These are phyloP conservation scores for Penicillium crystallinum DNA, from an alignment of 495 filamentous ascomycete genomes.

Conservation along the genomic window DNA sequence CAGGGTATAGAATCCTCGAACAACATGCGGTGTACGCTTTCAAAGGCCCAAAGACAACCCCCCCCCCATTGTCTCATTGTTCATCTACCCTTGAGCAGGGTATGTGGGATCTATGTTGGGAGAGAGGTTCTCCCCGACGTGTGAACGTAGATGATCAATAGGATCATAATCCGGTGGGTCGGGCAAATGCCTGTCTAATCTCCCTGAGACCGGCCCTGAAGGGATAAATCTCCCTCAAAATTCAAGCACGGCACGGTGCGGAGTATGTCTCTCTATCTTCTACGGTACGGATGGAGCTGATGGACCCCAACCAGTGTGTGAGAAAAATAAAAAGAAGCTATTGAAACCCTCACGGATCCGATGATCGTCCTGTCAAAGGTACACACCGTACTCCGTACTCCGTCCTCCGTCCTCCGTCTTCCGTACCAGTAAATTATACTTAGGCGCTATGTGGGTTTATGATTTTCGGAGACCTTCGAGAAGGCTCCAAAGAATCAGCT, in stretches of 20 bases:
- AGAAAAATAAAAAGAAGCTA: slow-evolving; percentile 3
- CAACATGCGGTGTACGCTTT: not conserved
- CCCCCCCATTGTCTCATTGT: slow-evolving; percentile 4
- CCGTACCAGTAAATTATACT: not conserved
- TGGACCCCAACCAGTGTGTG: not conserved
- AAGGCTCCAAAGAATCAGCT: slow-evolving; percentile 21
- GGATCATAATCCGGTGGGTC: not conserved
- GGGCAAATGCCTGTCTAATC: no score
- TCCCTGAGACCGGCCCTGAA: no score
- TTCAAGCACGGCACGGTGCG: not conserved
- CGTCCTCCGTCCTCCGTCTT: not conserved
- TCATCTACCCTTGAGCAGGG: no score
- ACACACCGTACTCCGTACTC: slow-evolving; percentile 5
- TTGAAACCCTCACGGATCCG: slow-evolving; percentile 4
- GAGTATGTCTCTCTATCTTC: not conserved
- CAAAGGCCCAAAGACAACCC: not conserved
- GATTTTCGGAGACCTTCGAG: slow-evolving; percentile 19
- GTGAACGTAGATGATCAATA: not conserved
- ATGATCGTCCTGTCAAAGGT: slow-evolving; percentile 16
- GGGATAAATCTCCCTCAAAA: not conserved
- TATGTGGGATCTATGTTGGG: no score
- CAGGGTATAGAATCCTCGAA: not conserved
- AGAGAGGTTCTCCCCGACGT: no score
- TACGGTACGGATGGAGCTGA: not conserved
- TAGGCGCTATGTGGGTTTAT: not conserved